phyloP scores from a whole-genome alignment of 225 moss, liverwort and hornwort genomes.

The Straminergon stramineum region DNA sequence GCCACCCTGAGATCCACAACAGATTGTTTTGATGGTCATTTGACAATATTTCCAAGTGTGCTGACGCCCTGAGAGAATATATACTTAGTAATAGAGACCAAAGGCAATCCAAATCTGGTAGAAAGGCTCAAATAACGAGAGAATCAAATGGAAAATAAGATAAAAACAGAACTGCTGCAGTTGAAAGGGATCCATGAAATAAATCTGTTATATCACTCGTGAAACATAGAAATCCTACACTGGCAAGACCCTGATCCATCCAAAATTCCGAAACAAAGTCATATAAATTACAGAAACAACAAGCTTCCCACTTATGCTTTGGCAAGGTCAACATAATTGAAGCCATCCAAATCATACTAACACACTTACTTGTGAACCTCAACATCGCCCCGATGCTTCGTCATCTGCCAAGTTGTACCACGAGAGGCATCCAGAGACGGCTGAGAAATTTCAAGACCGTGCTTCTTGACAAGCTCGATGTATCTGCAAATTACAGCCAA shows the following conservation, averaged over 20 bases:
- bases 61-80: not conserved
- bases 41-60: not conserved
- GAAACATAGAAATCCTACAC: not conserved
- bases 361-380: constrained; percentile 94
- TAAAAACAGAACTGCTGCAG: not conserved
- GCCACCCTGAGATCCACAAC: constrained; percentile 41
- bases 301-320: not conserved
- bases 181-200: not conserved
- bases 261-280: not conserved
- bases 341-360: not conserved
- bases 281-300: not conserved
- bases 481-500: constrained; percentile 47
- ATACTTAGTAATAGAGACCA: not conserved
- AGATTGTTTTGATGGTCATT: constrained; percentile 1
- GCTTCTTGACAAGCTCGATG: constrained; percentile 73
- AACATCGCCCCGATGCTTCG: constrained; percentile 78
- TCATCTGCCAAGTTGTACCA: constrained; percentile 97
- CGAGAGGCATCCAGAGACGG: constrained; percentile 73
- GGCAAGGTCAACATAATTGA: not conserved
- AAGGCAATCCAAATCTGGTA: not conserved
- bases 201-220: not conserved
- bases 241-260: not conserved
- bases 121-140: not conserved
- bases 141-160: not conserved
- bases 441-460: constrained; percentile 89